Evolutionary conservation across 2,329 filamentous ascomycete species (phyloP), one percentile per base, ranked within the genome.

Genomic region (Rutstroemia sp.): DNA sequence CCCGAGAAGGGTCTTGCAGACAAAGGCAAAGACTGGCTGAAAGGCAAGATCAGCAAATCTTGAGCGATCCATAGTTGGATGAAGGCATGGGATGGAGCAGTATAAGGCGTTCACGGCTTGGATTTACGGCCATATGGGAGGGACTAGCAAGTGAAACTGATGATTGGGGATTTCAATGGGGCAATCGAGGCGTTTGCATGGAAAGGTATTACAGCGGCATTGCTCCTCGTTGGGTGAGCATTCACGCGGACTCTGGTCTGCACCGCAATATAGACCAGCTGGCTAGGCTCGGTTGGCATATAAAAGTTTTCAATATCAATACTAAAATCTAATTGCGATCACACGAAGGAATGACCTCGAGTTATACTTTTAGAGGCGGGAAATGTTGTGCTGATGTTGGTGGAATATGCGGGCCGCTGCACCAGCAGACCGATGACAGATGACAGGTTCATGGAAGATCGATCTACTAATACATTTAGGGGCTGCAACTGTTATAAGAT

Each of bases 1-100:
- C 51, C 54, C 53, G 52, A 55, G 52, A 63, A 65, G 54, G 75
- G 74, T 3, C 66, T 79, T 49, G 71, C 79, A 7, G 77, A 79
- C 52, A 79, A 78, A 66, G 79, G 77, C 42, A 82, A 79, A 71
- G 78, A 79, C 56, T 69, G 76, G 56, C 16, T 55, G 14, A 55
- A 51, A 30, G 38, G 41, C 18, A 55, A n/a, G 16, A 51, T 55
- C 5, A 25, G 46, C 27, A 55, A 44, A 39, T 48, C 38, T 25
- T 55, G 25, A 44, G 37, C 18, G 27, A 19, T 16, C 5, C n/a
- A 23, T 21, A 21, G 19, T 45, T 14, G 42, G 42, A 14, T 8
- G 19, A 21, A 38, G 34, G 37, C 37, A 25, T 42, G 19, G 34
- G 23, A 34, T 19, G 25, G 14, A 12, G 50, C 25, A 16, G 42